Percentiles rank a stretch among this genome's conserved stretches.
phyloP scores from a whole-genome alignment of 2,329 filamentous ascomycete genomes.

The Diaporthe citriasiana region DNA sequence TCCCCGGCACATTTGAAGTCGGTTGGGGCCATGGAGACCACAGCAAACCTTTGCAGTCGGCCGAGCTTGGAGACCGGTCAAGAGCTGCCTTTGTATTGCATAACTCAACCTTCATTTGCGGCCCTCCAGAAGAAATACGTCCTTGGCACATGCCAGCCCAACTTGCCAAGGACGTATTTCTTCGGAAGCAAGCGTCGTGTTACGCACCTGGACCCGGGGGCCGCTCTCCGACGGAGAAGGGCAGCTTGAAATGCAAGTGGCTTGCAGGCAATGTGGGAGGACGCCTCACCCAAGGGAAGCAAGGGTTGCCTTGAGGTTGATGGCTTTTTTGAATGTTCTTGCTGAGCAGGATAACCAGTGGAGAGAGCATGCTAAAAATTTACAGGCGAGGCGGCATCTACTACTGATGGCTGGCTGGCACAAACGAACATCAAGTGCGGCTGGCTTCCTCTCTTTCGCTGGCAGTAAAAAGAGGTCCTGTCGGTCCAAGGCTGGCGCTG shows the following conservation, averaged over 20 bases:
- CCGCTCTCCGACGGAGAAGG: constrained; percentile 28
- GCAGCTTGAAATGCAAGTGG: constrained; percentile 37
- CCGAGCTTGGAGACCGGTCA: not conserved
- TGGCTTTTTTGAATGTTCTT: not conserved
- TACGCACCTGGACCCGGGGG: constrained; percentile 29
- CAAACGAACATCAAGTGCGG: not conserved
- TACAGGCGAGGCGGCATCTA: not conserved
- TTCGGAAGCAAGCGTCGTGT: constrained; percentile 30
- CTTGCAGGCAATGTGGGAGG: constrained; percentile 34
- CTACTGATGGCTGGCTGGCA: not conserved
- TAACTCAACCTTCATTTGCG: not conserved
- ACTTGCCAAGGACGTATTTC: too few species aligned
- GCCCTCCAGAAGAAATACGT: not conserved
- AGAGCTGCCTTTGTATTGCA: not conserved
- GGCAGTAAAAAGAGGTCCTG: not conserved
- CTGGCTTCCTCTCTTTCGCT: not conserved
- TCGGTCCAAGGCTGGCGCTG: not conserved
- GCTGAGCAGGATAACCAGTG: not conserved
- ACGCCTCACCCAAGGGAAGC: not conserved
- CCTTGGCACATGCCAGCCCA: constrained; percentile 30
- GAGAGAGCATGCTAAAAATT: not conserved
- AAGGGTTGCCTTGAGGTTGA: not conserved
- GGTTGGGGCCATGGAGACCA: not conserved
- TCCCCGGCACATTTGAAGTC: not conserved
- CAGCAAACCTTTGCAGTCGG: not conserved